Evolutionary conservation across 768 basidiomycete species (phyloP).

Genomic region (Tricholoma furcatifolium): DNA sequence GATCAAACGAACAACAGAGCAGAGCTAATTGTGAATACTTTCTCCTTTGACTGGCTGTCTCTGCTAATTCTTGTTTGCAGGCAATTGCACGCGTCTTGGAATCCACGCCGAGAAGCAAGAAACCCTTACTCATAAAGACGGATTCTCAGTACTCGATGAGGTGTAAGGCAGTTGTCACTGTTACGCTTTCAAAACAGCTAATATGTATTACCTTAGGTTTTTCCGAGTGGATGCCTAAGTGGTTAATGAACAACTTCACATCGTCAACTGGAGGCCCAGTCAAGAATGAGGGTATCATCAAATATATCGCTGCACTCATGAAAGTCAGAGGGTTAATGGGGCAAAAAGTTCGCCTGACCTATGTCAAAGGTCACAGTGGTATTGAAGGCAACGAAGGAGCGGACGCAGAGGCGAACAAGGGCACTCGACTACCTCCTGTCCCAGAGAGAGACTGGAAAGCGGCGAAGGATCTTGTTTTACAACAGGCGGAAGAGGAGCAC

Average conservation of each 20-base stretch:
- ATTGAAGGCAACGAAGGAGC: slow-evolving; percentile 85
- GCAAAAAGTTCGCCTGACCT: slow-evolving; percentile 58
- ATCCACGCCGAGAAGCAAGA: slow-evolving; percentile 54
- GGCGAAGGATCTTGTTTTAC: slow-evolving; percentile 22
- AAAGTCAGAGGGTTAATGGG: slow-evolving; percentile 47
- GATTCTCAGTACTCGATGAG: slow-evolving; percentile 85
- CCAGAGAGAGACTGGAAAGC: slow-evolving; percentile 62
- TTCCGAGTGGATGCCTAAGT: slow-evolving; percentile 63
- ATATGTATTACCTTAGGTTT: slow-evolving; percentile 50
- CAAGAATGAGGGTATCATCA: slow-evolving; percentile 72
- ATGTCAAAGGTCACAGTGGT: slow-evolving; percentile 82
- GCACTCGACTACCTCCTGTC: slow-evolving; percentile 37
- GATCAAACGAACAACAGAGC: slow-evolving; percentile 87
- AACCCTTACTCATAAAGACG: slow-evolving; percentile 70
- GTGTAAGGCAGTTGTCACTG: slow-evolving; percentile 43
- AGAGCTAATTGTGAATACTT: slow-evolving; percentile 70
- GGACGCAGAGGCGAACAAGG: slow-evolving; percentile 67
- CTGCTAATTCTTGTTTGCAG: slow-evolving; percentile 35
- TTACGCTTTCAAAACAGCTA: slow-evolving; percentile 5
- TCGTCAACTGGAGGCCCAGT: slow-evolving; percentile 52
- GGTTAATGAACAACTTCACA: slow-evolving; percentile 55
- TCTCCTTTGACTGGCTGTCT: background rate
- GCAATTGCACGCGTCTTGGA: slow-evolving; percentile 85
- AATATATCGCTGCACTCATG: slow-evolving; percentile 65
- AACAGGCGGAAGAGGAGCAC: slow-evolving; percentile 7